Conservation (phyloP, 306 rosid species). For the Herpetospermum pedunculosum region DNA sequence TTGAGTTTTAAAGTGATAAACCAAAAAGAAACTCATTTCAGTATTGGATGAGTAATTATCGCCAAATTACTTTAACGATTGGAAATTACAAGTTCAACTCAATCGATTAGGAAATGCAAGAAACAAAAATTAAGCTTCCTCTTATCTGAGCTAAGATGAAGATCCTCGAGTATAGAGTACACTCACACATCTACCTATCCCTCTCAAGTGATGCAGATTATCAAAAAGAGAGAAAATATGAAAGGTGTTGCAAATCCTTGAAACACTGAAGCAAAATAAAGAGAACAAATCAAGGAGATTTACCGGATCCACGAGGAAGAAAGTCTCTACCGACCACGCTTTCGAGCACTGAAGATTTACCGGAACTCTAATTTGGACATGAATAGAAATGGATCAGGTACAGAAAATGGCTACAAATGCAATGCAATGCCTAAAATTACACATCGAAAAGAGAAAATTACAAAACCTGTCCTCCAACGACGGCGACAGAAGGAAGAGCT, state of each 20-base stretch:
- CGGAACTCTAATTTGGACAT: conserved; percentile 57
- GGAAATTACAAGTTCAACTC: not conserved
- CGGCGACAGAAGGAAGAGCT: conserved; percentile 99
- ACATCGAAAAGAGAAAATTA: too few species aligned
- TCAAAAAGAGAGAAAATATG: not conserved
- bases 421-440: not conserved
- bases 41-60: not conserved
- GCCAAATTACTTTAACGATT: not conserved
- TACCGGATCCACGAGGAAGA: conserved; percentile 99
- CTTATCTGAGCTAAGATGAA: not conserved
- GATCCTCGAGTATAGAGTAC: not conserved
- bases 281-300: not conserved
- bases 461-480: conserved; percentile 94
- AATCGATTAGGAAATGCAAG: not conserved
- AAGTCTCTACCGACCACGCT: conserved; percentile 98
- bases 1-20: not conserved
- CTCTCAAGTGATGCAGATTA: not conserved
- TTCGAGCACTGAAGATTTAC: conserved; percentile 90
- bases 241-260: not conserved
- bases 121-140: not conserved
- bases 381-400: not conserved
- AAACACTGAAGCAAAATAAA: not conserved
- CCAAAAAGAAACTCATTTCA: not conserved
- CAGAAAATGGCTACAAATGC: not conserved
- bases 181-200: not conserved